Percentiles rank a stretch among this genome's conserved stretches.
These are phyloP conservation scores for Pouteria campechiana DNA, from an alignment of 179 eudicot genomes.

Conservation along the genomic window DNA sequence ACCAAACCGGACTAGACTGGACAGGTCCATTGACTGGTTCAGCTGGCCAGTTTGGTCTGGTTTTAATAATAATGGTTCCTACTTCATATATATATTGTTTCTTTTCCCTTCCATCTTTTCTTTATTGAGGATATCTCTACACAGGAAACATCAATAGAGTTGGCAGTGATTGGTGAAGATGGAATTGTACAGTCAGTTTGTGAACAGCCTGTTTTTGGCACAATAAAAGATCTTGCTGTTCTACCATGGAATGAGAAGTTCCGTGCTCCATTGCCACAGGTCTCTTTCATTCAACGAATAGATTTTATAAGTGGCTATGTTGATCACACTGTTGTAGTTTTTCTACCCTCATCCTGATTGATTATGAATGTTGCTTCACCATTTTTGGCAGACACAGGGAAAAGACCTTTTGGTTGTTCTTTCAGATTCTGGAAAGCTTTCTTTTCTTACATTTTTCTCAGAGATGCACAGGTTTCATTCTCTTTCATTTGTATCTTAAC, in stretches of 20 bases:
- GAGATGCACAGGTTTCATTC: slow-evolving; percentile 78
- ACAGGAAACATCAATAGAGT: slow-evolving; percentile 90
- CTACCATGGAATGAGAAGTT: slow-evolving; percentile 65
- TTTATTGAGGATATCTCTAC: too few relatives aligned
- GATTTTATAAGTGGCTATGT: too few relatives aligned
- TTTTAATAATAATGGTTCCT: too few relatives aligned
- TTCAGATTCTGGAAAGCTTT: slow-evolving; percentile 95
- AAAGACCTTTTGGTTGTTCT: slow-evolving; percentile 68
- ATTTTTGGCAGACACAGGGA: slow-evolving; percentile 41
- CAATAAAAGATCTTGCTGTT: slow-evolving; percentile 72
- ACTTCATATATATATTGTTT: too few relatives aligned
- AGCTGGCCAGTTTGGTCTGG: too few relatives aligned
- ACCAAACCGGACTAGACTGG: too few relatives aligned
- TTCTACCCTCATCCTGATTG: too few relatives aligned
- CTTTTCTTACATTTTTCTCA: slow-evolving; percentile 73
- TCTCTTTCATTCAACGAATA: too few relatives aligned
- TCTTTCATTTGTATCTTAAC: neutral
- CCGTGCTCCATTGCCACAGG: slow-evolving; percentile 45
- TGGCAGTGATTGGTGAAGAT: slow-evolving; percentile 73
- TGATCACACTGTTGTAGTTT: too few relatives aligned
- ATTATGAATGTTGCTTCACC: too few relatives aligned
- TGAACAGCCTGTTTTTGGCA: slow-evolving; percentile 94
- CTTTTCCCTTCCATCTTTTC: too few relatives aligned
- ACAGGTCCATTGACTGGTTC: too few relatives aligned
- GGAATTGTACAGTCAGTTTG: slow-evolving; percentile 80